Evolutionary conservation across 371 early-diverging fungal genomes (phyloP).

Genomic region (Circinella minor): DNA sequence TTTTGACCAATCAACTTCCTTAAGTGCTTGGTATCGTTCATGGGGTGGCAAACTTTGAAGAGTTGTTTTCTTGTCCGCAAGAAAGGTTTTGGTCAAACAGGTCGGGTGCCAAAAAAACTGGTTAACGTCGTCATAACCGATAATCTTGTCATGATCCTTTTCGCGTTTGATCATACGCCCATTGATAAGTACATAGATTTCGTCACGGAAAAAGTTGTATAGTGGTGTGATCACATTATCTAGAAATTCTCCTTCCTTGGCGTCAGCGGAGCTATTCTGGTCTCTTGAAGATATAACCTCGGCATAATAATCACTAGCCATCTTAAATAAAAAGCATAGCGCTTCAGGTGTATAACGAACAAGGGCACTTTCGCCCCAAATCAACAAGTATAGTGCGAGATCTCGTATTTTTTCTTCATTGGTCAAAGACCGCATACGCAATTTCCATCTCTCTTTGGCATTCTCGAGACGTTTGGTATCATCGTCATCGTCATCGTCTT

Average conservation of each 20-base stretch:
- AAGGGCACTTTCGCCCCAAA: constrained; percentile 91
- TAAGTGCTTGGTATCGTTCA: constrained; percentile 71
- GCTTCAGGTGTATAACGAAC: constrained; percentile 82
- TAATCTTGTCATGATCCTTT: constrained; percentile 77
- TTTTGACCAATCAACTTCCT: constrained; percentile 73
- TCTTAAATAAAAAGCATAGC: constrained; percentile 84
- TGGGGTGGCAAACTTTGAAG: constrained; percentile 65
- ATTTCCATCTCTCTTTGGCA: constrained; percentile 73
- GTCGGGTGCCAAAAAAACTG: constrained; percentile 86
- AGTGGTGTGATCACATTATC: constrained; percentile 76
- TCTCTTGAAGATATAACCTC: constrained; percentile 42
- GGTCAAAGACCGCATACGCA: constrained; percentile 74
- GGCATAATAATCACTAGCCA: constrained; percentile 68
- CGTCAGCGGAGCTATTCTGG: constrained; percentile 37
- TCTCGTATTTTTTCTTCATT: constrained; percentile 75
- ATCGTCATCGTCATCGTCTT: constrained; percentile 41
- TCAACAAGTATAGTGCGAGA: constrained; percentile 77
- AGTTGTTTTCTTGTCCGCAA: constrained; percentile 52
- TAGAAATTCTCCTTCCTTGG: constrained; percentile 74
- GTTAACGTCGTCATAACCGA: constrained; percentile 92
- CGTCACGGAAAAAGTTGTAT: constrained; percentile 79
- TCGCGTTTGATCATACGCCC: constrained; percentile 80
- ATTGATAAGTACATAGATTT: constrained; percentile 73
- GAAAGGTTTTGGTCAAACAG: constrained; percentile 60
- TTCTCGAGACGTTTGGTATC: constrained; percentile 48